phyloP scores from a whole-genome alignment of 192 early-diverging fungal species.

The Mortierella claussenii region DNA sequence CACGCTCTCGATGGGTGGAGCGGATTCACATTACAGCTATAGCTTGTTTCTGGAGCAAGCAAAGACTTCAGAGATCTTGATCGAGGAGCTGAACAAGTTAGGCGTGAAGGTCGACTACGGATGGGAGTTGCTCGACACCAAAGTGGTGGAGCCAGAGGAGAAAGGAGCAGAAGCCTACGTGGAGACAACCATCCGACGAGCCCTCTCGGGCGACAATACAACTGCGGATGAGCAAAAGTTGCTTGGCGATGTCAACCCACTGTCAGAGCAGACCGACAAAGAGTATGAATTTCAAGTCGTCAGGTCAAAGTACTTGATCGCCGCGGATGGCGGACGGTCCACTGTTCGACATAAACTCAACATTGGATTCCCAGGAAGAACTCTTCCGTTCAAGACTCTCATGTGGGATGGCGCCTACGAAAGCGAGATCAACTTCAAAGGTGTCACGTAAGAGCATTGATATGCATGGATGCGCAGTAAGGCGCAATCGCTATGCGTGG shows the following conservation, averaged over 20 bases:
- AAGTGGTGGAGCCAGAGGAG: conserved; percentile 16
- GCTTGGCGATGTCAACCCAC: conserved; percentile 10
- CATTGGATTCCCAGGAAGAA: conserved; percentile 34
- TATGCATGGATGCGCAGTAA: too few relatives aligned
- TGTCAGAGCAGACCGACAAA: conserved; percentile 13
- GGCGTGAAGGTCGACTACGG: conserved; percentile 39
- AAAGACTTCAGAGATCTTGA: conserved; percentile 21
- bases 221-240: not conserved
- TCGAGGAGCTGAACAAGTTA: conserved; percentile 10
- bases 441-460: conserved; percentile 30
- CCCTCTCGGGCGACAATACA: conserved; percentile 11
- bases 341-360: conserved; percentile 42
- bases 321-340: conserved; percentile 39
- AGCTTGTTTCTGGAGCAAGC: conserved; percentile 22
- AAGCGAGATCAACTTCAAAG: conserved; percentile 1
- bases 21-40: conserved; percentile 17
- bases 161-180: conserved; percentile 8
- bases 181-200: conserved; percentile 35
- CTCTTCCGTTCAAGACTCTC: conserved; percentile 1
- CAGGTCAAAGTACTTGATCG: conserved; percentile 41
- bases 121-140: conserved; percentile 40
- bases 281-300: conserved; percentile 28
- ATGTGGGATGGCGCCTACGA: conserved; percentile 28
- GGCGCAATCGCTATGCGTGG: too few relatives aligned
- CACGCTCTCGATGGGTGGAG: not conserved